Evolutionary conservation across 768 basidiomycete genomes (phyloP), one percentile per base, ranked within the genome.

Genomic region (Tephrocybe rancida): DNA sequence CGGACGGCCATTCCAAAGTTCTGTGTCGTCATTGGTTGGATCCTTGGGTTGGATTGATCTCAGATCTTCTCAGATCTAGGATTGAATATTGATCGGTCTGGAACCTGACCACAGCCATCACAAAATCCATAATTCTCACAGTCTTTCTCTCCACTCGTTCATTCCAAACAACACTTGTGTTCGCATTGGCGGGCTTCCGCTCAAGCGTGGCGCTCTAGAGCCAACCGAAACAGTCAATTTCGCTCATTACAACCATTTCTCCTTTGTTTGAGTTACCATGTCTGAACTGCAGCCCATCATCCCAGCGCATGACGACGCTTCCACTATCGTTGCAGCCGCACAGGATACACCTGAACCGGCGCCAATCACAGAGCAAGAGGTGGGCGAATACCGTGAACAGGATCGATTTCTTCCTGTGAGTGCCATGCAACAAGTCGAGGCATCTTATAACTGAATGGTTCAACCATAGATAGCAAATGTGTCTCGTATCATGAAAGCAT

Each of bases 401-500:
- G 95, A 97, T 73, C 84, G 94, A 18, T 96, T 90, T 72, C 80
- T 96, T n/a, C 94, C 95, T 16, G 95, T 96, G 65, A 61, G 84
- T 74, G 19, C 27, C 49, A 43, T 46, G 30, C 29, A 25, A n/a
- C 57, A 1, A 48, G 30, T 47, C 50, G 41, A 24, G n/a, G 27
- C 11, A 26, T 34, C 3, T 18, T 32, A 19, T 22, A 22, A 26
- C 19, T 35, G 32, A 35, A 25, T 18, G 10, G 24, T 48, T 19
- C 5, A 29, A 6, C 11, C 32, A n/a, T 41, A 95, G 95, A 98
- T 98, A 62, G 95, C 95, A 47, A 98, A 98, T 67, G 95, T 98
- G n/a, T 86, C 94, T 14, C 84, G 96, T 19, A 95, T 98, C 65
- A 98, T 98, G 95, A 98, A 98, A 71, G 77, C 86, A 38, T 82